Evolutionary conservation across 192 early-diverging fungal genomes (phyloP), one percentile per base, ranked within the genome.

Genomic region (Rhizoclosmatium globosum): DNA sequence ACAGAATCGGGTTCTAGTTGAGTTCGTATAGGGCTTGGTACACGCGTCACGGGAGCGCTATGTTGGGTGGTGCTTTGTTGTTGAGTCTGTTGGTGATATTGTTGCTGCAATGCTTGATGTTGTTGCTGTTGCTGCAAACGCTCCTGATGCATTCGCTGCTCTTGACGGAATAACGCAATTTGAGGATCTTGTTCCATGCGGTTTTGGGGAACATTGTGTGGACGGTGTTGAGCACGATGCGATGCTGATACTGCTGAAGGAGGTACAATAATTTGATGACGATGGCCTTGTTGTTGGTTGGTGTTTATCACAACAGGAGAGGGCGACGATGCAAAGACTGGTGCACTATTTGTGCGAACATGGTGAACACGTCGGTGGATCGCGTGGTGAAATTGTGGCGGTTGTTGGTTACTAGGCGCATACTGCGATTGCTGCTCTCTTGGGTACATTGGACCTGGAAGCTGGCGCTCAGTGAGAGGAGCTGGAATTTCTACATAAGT

Each of bases 21-120:
- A 31, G 31, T 31, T 31, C 31, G 31, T 31, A 0, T 31, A 31
- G 31, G 31, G 31, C 31, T 31, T 31, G 31, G 31, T 31, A 31
- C 31, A 31, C 31, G 31, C 31, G 31, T 31, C 31, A 31, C 31
- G 31, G 31, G 31, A 31, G 31, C 31, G 31, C 31, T 31, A 31
- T 31, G 31, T 31, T 31, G 31, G 31, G 31, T 31, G 31, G 31
- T 31, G 31, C 31, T 31, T 15, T 67, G 71, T 21, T 74, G 79
- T n/a, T 77, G 74, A 21, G 42, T 48, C 65, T 67, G 69, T 44
- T 57, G 81, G 15, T 79, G 76, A 7, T 71, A 69, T 79, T 15
- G 69, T 79, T 59, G 81, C 21, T 64, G 79, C 21, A 23, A 39
- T 13, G 17, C 21, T 60, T 73, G 71, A 19, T 73, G 53, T 45